Evolutionary conservation across 352 stramenopile species (phyloP), one percentile per base, ranked within the genome.

Genomic region (Phytophthora colocasiae): DNA sequence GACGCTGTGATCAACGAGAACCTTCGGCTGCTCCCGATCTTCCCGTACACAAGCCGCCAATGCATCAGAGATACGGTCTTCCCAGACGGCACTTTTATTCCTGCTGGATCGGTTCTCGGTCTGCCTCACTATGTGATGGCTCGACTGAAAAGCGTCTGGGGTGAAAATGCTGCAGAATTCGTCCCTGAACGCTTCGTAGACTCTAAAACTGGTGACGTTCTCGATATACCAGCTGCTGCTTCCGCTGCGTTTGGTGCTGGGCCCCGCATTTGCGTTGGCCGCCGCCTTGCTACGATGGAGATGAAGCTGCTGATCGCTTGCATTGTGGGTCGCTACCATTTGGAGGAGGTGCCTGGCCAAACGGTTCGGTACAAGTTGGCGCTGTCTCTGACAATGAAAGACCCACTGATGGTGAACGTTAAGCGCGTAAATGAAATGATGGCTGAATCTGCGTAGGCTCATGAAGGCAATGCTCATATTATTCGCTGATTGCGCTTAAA

Each of bases 231-330:
- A 22, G 17, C 51, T 39, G 87, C 78, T 59, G 70, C 85, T 38
- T 87, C 80, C 40, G 49, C 62, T 15, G 50, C 77, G 8, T 92
- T 92, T 63, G 64, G 83, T 39, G 77, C 65, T 31, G 84, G 84
- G 12, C 73, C 65, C 6, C 59, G 82, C 2, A 61, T 68, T 6
- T 92, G 84, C 49, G 62, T 34, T 90, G 85, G 85, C 15, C 67
- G 69, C 38, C 56, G 64, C 11, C 55, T 93, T 4, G 85, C 85
- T 26, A 75, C 83, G 24, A 58, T 90, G 41, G 73, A 92, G 60
- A 85, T 90, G 51, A 90, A 90, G 62, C 69, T 90, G 27, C 39
- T 83, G 19, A 52, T 85, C 12, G 66, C 66, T 19, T 64, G 58
- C 8, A 59, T 93, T 8, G 40, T 93, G 4, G 45, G 57, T 17